These are phyloP conservation scores for Auricularia cornea DNA, from an alignment of 768 basidiomycete species.

Conservation along the genomic window DNA sequence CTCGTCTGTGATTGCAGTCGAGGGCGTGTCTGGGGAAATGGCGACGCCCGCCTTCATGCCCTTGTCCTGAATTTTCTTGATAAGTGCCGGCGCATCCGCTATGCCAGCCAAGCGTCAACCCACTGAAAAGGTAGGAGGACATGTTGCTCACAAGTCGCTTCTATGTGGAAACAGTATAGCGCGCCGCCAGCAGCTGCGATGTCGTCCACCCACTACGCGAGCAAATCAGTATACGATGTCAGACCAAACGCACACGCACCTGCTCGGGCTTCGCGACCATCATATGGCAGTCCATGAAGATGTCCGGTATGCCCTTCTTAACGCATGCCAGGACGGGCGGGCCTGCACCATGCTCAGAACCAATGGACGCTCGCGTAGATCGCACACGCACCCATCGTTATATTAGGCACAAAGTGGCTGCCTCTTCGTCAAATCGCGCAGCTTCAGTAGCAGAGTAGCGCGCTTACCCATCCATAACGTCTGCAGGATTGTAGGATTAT, in stretches of 20 bases:
- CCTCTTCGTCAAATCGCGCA: not conserved
- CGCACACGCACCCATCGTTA: slow-evolving; percentile 75
- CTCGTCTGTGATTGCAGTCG: slow-evolving; percentile 77
- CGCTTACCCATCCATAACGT: slow-evolving; percentile 93
- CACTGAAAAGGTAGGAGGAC: not conserved
- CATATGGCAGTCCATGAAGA: slow-evolving; percentile 99
- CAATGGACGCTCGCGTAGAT: not conserved
- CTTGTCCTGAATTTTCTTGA: slow-evolving; percentile 69
- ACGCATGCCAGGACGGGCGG: slow-evolving; percentile 84
- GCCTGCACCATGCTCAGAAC: slow-evolving; percentile 36
- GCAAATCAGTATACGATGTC: not conserved
- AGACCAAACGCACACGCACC: slow-evolving; percentile 32
- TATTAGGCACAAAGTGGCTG: slow-evolving; percentile 97
- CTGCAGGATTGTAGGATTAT: slow-evolving; percentile 29
- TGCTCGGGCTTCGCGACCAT: slow-evolving; percentile 94
- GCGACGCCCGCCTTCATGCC: slow-evolving; percentile 94
- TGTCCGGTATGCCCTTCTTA: slow-evolving; percentile 77
- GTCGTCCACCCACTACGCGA: slow-evolving; percentile 82
- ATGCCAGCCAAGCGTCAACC: not conserved
- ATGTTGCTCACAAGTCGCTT: slow-evolving; percentile 82
- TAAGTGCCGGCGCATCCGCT: slow-evolving; percentile 71
- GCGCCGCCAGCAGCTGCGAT: slow-evolving; percentile 93
- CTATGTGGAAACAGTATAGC: slow-evolving; percentile 93
- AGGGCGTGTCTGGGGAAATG: slow-evolving; percentile 92
- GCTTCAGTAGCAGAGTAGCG: slow-evolving; percentile 7